These are phyloP conservation scores for Wickerhamiella hasegawae DNA, from an alignment of 805 yeast species.

Conservation along the genomic window DNA sequence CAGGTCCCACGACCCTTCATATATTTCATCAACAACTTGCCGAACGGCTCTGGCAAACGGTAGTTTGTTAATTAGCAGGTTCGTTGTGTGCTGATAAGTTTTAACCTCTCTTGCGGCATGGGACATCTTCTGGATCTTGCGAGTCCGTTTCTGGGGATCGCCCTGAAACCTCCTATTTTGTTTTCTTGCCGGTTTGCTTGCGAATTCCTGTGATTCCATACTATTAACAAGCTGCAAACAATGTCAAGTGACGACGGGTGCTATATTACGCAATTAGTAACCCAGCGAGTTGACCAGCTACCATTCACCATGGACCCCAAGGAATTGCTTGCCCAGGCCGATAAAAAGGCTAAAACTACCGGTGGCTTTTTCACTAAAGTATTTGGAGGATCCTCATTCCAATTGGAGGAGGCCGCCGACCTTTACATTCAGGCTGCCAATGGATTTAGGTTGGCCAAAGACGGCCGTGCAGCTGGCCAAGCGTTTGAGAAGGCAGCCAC, in stretches of 20 bases:
- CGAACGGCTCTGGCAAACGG: conserved; percentile 96
- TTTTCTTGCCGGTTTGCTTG: background rate
- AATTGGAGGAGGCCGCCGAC: conserved; percentile 86
- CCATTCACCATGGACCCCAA: conserved; percentile 12
- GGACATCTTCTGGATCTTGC: background rate
- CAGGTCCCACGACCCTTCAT: conserved; percentile 41
- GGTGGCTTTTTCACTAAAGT: conserved; percentile 37
- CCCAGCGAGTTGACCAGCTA: background rate
- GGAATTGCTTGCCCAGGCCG: conserved; percentile 34
- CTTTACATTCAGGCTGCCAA: conserved; percentile 89
- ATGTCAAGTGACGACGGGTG: background rate
- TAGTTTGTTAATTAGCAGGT: conserved; percentile 83
- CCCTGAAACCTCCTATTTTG: too few species aligned
- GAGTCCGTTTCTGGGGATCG: background rate
- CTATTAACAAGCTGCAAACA: background rate
- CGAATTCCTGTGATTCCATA: background rate
- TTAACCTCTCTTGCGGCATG: conserved; percentile 55
- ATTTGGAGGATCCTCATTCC: conserved; percentile 43
- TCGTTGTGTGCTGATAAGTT: conserved; percentile 94
- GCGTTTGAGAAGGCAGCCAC: conserved; percentile 78
- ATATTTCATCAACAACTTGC: conserved; percentile 87
- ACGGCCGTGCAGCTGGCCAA: conserved; percentile 54
- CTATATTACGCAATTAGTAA: background rate
- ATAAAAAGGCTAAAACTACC: conserved; percentile 46
- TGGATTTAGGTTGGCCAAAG: conserved; percentile 59